Evolutionary conservation across 305 asterid genomes (phyloP), one percentile per base, ranked within the genome.

Genomic region (Caryopteris hybrid): DNA sequence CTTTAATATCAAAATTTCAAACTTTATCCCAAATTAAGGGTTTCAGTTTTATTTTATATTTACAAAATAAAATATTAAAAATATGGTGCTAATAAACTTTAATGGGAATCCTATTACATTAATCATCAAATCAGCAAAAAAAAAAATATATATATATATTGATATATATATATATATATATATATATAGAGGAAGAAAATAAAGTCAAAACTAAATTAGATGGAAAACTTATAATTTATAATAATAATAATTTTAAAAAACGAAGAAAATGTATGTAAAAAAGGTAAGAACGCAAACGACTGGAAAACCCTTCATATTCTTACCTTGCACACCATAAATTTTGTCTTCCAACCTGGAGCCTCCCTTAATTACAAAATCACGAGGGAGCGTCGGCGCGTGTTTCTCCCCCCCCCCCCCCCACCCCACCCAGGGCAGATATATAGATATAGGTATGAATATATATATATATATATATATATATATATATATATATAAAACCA

Each of bases 301-400:
- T 11, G 17, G 8, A 52, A 67, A 27, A 50, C 29, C 21, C 66
- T 33, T 36, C 12, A 8, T 48, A 60, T 63, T 48, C 74, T 36
- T 78, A 57, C 66, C 71, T 66, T 76, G 62, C 55, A 53, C 13
- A 52, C 62, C 81, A 79, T 79, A 38, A 76, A 78, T 82, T 63
- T 63, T 69, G 65, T 48, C 70, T 60, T 59, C 63, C 60, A 34
- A 33, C 58, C 58, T 45, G 53, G 68, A 39, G 71, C 78, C 72
- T 71, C 66, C 46, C 16, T 53, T 73, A 4, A 74, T 43, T 79
- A 68, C 74, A 52, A 4, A 46, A 56, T 80, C 90, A 82, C 93
- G 86, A 66, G 81, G 72, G 74, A 74, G 73, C 80, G 85, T 48
- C 80, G 65, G 84, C 85, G 84, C 81, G 85, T 76, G 61, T 18